Evolutionary conservation across 441 rosid genomes (phyloP), one percentile per base, ranked within the genome.

Genomic region (Jatropha podagrica): DNA sequence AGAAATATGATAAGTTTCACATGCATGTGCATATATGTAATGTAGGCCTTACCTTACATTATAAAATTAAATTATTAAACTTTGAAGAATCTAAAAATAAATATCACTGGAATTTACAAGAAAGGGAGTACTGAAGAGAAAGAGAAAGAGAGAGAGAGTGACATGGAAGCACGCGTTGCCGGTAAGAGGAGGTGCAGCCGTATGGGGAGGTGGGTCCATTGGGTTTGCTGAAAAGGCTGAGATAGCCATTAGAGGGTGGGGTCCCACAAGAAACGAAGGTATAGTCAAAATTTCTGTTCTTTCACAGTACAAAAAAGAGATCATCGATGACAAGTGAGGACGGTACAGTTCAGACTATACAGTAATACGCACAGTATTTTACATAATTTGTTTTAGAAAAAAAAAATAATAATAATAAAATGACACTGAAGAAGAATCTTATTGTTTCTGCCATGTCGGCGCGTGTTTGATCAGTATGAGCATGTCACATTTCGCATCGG

Each of bases 151-250:
- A n/a, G 70, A 42, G 82, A 88, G 86, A 74, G 79, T 84, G 92
- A 87, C 86, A 82, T 73, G 80, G 83, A 73, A 82, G 95, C 96
- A 94, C 94, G 96, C 92, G 90, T 91, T 91, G 98, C 94, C 93
- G 91, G 96, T 74, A 73, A 77, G 81, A 80, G 82, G 81, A 87
- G 92, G 84, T 41, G 96, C 97, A 92, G 82, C 85, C 88, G 88
- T 81, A 87, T 88, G 84, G 93, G 85, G 84, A 82, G 86, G 89
- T 90, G 97, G 95, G 96, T 85, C 91, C 89, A 11, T 49, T 18
- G 76, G 74, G 81, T 62, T 49, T 63, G 76, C 79, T 65, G 83
- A 79, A 80, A 82, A 81, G 82, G 76, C 86, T 83, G 81, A 71
- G 41, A n/a, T 20, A 76, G 68, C 69, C 74, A 62, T 49, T 15